phyloP scores from a whole-genome alignment of 805 yeast species.

The Metschnikowia gelsemii region DNA sequence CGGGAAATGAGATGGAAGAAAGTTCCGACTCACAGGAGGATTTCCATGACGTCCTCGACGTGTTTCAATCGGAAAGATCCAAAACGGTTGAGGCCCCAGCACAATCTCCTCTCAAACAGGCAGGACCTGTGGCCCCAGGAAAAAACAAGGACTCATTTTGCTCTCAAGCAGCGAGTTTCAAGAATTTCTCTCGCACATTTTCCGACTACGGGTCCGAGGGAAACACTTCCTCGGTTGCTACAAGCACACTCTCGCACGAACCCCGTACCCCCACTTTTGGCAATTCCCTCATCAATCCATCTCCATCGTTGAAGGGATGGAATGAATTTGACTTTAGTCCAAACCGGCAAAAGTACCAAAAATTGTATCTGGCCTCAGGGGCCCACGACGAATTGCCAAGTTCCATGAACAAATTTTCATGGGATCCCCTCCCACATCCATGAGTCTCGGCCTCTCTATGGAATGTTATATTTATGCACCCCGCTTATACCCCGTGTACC shows the following conservation, averaged over 20 bases:
- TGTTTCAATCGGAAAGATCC: constrained; percentile 2
- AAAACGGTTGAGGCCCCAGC: not conserved
- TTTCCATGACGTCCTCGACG: constrained; percentile 3
- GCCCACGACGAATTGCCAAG: not conserved
- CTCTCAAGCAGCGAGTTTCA: constrained; percentile 1
- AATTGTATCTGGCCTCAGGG: not conserved
- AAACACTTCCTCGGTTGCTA: constrained; percentile 2
- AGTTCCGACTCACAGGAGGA: not conserved
- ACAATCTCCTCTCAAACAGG: not conserved
- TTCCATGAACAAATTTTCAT: not conserved
- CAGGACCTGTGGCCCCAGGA: not conserved
- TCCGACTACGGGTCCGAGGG: constrained; percentile 7
- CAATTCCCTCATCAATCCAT: constrained; percentile 1
- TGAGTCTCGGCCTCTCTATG: too few species aligned
- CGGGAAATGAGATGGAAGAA: not conserved
- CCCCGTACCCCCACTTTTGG: constrained; percentile 14
- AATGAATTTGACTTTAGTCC: constrained; percentile 15
- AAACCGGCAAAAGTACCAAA: constrained; percentile 14
- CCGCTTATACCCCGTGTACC: too few species aligned
- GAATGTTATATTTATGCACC: too few species aligned
- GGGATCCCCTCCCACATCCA: constrained; percentile 3
- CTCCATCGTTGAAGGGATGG: constrained; percentile 6
- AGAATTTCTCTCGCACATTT: not conserved
- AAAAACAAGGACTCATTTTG: not conserved
- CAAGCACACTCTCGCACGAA: constrained; percentile 8